These are phyloP conservation scores for Candida orba DNA, from an alignment of 805 yeast species.

Conservation along the genomic window DNA sequence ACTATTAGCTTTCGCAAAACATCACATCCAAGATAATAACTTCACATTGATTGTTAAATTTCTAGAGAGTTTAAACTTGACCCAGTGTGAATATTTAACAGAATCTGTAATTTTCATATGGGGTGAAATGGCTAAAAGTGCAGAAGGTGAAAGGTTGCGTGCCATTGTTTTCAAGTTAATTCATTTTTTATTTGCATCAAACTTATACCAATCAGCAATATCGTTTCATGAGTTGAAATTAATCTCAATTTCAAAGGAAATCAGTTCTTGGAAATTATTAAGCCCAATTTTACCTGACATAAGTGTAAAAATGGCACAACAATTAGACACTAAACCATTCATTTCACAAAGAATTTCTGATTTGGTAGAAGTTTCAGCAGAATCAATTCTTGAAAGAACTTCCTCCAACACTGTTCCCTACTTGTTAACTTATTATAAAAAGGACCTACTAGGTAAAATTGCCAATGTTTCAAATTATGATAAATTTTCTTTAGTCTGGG, in stretches of 20 bases:
- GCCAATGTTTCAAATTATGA: slow-evolving; percentile 43
- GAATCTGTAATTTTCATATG: slow-evolving; percentile 57
- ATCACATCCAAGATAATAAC: slow-evolving; percentile 33
- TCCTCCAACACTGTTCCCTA: slow-evolving; percentile 71
- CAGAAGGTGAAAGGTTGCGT: slow-evolving; percentile 63
- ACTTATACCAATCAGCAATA: slow-evolving; percentile 59
- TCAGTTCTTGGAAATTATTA: slow-evolving; percentile 72
- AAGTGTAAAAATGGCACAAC: slow-evolving; percentile 54
- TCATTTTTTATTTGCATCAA: slow-evolving; percentile 55
- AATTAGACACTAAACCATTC: slow-evolving; percentile 39
- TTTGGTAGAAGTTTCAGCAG: slow-evolving; percentile 53
- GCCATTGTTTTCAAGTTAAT: slow-evolving; percentile 58
- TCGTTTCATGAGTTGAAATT: slow-evolving; percentile 58
- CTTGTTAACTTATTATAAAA: slow-evolving; percentile 57
- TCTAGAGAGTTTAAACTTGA: slow-evolving; percentile 36
- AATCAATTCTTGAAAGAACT: slow-evolving; percentile 61
- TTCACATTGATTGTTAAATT: slow-evolving; percentile 38
- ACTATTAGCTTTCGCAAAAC: slow-evolving; percentile 35
- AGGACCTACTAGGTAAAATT: slow-evolving; percentile 54
- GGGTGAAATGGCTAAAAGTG: slow-evolving; percentile 55
- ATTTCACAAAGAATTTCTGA: slow-evolving; percentile 56
- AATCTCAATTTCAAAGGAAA: slow-evolving; percentile 47
- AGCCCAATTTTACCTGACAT: slow-evolving; percentile 75
- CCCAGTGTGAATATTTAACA: slow-evolving; percentile 34
- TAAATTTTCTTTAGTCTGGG: slow-evolving; percentile 40